Conservation (phyloP, 257 asterid species). For the Ocimum tenuiflorum region DNA sequence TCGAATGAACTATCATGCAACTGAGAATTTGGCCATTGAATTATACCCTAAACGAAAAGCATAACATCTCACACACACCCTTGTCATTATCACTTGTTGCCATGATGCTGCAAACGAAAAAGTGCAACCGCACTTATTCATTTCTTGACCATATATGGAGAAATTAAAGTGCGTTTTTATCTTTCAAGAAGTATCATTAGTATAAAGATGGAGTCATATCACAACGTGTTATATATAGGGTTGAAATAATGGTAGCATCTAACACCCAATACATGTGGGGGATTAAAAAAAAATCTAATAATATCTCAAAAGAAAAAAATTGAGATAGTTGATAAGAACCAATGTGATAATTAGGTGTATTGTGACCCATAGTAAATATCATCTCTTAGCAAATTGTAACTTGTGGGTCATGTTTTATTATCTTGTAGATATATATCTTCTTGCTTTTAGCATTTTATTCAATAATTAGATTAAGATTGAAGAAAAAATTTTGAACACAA, state of each 20-base stretch:
- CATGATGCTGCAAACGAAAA: background rate
- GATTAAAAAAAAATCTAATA: background rate
- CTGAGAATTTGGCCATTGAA: no score
- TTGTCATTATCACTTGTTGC: background rate
- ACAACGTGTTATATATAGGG: background rate
- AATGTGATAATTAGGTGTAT: background rate
- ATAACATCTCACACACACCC: no score
- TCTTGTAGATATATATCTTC: no score
- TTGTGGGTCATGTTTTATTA: no score
- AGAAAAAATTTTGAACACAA: no score
- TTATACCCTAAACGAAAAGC: no score
- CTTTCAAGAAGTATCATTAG: slow-evolving; percentile 21
- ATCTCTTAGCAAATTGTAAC: no score
- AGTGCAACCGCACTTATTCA: background rate
- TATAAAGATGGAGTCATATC: slow-evolving; percentile 4
- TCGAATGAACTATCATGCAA: no score
- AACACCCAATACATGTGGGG: no score
- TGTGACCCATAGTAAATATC: background rate
- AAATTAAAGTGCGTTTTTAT: background rate
- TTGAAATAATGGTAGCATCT: no score
- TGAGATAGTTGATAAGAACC: background rate
- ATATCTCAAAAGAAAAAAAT: background rate
- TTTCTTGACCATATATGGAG: slow-evolving; percentile 5
- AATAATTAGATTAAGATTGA: no score
- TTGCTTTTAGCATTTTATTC: no score